Evolutionary conservation across 768 basidiomycete genomes (phyloP).

Genomic region (Lentinula edodes): DNA sequence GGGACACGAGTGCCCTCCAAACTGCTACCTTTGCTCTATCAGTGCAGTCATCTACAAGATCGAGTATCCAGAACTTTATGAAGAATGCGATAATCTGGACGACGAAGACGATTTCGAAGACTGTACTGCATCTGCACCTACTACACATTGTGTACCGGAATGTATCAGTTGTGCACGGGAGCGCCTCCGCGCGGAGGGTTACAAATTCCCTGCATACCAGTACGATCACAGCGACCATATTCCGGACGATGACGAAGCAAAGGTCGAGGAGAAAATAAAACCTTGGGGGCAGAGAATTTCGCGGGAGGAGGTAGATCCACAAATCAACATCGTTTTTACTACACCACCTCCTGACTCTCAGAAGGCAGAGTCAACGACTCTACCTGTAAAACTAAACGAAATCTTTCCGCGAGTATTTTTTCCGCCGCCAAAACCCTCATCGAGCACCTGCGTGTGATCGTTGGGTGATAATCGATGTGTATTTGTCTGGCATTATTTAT

Average conservation of each 20-base stretch:
- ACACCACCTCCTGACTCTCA: background rate
- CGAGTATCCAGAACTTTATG: background rate
- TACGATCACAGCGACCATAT: background rate
- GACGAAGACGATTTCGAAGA: background rate
- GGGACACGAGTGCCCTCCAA: background rate
- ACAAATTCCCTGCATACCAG: background rate
- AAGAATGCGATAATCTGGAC: background rate
- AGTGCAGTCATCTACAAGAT: background rate
- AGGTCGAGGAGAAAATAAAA: background rate
- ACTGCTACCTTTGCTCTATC: background rate
- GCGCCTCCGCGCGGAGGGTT: background rate
- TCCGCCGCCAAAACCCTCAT: background rate
- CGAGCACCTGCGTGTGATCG: background rate
- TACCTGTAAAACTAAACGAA: background rate
- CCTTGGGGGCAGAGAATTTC: background rate
- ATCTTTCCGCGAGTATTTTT: background rate
- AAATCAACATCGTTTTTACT: background rate
- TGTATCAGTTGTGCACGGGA: conserved; percentile 1
- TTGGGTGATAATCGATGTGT: background rate
- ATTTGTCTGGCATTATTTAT: background rate
- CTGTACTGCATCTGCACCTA: background rate
- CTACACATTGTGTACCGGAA: background rate
- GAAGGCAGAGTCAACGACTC: background rate
- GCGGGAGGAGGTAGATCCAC: background rate
- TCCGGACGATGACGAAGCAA: background rate